Percentiles rank a stretch among this genome's conserved stretches.
Evolutionary conservation across 2,329 filamentous ascomycete species (phyloP).

Genomic region (Fonsecaea erecta): DNA sequence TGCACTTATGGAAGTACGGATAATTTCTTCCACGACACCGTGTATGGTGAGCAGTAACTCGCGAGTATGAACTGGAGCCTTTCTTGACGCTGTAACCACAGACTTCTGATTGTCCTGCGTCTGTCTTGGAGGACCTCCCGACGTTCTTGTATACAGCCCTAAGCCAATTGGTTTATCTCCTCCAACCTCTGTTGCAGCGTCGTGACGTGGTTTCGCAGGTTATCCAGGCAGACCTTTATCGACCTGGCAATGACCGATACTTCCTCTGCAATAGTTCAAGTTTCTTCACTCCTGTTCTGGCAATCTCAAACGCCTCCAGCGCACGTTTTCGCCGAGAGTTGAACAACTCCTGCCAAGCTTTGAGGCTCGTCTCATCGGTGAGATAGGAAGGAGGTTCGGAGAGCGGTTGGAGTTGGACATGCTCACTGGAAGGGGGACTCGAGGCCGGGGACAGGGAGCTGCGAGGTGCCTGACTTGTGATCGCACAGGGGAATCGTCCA

Average conservation of each 20-base stretch:
- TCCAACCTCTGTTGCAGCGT: constrained; percentile 52
- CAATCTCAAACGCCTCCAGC: constrained; percentile 69
- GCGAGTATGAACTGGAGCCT: constrained; percentile 66
- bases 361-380: constrained; percentile 75
- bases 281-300: constrained; percentile 67
- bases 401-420: constrained; percentile 62
- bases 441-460: constrained; percentile 61
- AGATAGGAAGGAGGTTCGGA: constrained; percentile 76
- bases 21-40: constrained; percentile 62
- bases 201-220: constrained; percentile 59
- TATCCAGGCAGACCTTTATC: constrained; percentile 82
- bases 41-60: constrained; percentile 66
- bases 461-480: no score
- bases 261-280: constrained; percentile 57
- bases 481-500: no score
- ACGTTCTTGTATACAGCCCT: constrained; percentile 51
- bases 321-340: constrained; percentile 82
- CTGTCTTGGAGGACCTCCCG: constrained; percentile 52
- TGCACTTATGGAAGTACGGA: constrained; percentile 62
- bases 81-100: constrained; percentile 65
- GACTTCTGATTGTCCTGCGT: constrained; percentile 71
- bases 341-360: constrained; percentile 88
- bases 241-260: constrained; percentile 78
- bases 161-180: constrained; percentile 53
- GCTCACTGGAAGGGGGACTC: constrained; percentile 56